Base-by-base conservation (phyloP, 345 rosid genomes). In the Hibiscus mutabilis region DNA sequence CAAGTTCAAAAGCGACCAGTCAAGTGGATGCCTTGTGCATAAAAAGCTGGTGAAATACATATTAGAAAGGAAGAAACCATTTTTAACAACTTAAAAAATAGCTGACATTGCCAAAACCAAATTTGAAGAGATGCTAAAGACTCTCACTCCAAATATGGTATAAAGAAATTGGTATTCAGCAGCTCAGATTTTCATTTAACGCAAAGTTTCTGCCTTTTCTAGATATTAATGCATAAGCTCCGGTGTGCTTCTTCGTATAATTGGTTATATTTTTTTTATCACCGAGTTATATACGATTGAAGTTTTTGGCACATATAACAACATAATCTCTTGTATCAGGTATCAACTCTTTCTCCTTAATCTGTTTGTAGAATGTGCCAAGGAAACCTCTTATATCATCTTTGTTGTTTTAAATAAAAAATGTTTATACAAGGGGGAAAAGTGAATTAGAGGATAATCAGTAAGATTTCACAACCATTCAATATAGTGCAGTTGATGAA, bases 401-500 rank as follows among this genome's bases (percentile, higher is more conserved):
- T 9, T 46, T 37, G 42, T 46, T 53, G 25, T 44, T 55, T 55
- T 18, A 55, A 55, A 19, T 21, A 19, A 25, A 33, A 44, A 44
- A 14, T 46, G 56, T 7, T 66, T 24, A 24, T 25, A 25, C 3
- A 49, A 25, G 12, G 24, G 47, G 21, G 8, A 8, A 25, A 67
- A 24, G 10, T 24, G 12, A 25, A 10, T 13, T 57, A 69, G 16
- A 21, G 72, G 18, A 42, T 15, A 60, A 66, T 70, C 22, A 62
- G 52, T 6, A 4, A 69, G 42, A 18, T 29, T 29, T 42, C 2
- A 29, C 58, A 27, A 67, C 52, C 60, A 6, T 24, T 57, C 29
- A 67, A 57, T 8, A 24, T 57, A 19, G 66, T 25, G 35, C 65
- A 59, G 24, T 56, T 61, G 22, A 33, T 65, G 70, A 68, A 49